These are phyloP conservation scores for Fusarium hostae DNA, from an alignment of 2,329 filamentous ascomycete genomes.

Conservation along the genomic window DNA sequence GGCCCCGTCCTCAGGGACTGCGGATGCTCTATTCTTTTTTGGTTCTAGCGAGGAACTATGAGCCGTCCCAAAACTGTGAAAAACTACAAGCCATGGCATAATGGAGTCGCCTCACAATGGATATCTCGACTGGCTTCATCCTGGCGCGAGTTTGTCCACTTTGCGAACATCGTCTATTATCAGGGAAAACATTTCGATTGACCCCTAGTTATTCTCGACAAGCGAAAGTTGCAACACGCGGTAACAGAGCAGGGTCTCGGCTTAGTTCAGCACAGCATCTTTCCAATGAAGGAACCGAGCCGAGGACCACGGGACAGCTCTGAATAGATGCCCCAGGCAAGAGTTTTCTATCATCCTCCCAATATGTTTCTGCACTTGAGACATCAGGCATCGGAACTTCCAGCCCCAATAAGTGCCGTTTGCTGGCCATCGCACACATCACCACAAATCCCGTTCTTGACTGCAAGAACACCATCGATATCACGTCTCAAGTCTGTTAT, in stretches of 20 bases:
- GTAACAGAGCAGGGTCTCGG: slow-evolving; percentile 27
- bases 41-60: slow-evolving; percentile 9
- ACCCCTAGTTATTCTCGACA: neutral
- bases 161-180: slow-evolving; percentile 10
- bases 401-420: slow-evolving; percentile 13
- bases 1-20: slow-evolving; percentile 17
- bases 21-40: slow-evolving; percentile 6
- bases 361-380: neutral
- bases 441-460: slow-evolving; percentile 15
- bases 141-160: slow-evolving; percentile 23
- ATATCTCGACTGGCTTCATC: slow-evolving; percentile 36
- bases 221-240: slow-evolving; percentile 19
- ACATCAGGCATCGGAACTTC: slow-evolving; percentile 16
- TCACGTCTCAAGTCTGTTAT: slow-evolving; percentile 30
- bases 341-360: neutral
- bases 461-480: slow-evolving; percentile 26
- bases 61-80: slow-evolving; percentile 4
- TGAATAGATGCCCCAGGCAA: slow-evolving; percentile 4
- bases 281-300: neutral
- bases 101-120: slow-evolving; percentile 30
- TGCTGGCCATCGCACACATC: slow-evolving; percentile 24
- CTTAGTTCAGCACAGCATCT: slow-evolving; percentile 20
- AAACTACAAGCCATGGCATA: slow-evolving; percentile 28
- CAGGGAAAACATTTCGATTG: slow-evolving; percentile 9
- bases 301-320: neutral